Conservation (phyloP, 2,329 filamentous ascomycete genomes). For the Beauveria scarabaeidicola region DNA sequence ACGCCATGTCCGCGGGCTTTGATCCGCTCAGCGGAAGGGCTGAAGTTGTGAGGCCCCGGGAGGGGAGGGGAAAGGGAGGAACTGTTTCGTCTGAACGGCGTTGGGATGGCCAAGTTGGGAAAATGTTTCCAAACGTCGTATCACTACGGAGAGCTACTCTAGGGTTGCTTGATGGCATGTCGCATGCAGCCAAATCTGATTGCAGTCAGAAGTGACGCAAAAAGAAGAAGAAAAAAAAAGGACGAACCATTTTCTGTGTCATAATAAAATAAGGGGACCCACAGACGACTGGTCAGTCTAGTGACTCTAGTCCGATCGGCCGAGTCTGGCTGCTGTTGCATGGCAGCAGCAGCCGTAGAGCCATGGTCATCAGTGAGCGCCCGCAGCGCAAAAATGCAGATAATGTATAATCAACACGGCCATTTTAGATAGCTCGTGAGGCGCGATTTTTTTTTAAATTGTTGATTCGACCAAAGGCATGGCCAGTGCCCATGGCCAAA, state of each 20-base stretch:
- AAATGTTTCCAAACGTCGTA: background rate
- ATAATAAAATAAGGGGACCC: background rate
- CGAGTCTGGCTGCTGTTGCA: background rate
- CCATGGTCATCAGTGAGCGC: no score
- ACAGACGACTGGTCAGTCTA: background rate
- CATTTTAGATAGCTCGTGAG: no score
- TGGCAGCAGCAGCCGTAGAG: no score
- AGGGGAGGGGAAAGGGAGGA: background rate
- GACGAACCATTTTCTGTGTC: no score
- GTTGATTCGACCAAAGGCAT: no score
- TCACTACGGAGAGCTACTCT: background rate
- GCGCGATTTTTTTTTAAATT: no score
- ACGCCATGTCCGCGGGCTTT: slow-evolving; percentile 11
- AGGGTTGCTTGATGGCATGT: no score
- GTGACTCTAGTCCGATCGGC: slow-evolving; percentile 4
- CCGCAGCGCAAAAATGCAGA: no score
- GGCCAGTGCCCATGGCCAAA: background rate
- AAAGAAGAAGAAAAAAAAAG: background rate
- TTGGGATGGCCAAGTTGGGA: no score
- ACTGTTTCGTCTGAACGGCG: background rate
- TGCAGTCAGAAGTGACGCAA: no score
- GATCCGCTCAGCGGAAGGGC: background rate
- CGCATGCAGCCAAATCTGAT: no score
- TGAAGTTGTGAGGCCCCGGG: background rate
- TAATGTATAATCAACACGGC: no score